A percentile compares a stretch with the other conserved stretches of the same genome.
Evolutionary conservation across 352 stramenopile species (phyloP).

Genomic region (Phytopythium cucurbitacearum): DNA sequence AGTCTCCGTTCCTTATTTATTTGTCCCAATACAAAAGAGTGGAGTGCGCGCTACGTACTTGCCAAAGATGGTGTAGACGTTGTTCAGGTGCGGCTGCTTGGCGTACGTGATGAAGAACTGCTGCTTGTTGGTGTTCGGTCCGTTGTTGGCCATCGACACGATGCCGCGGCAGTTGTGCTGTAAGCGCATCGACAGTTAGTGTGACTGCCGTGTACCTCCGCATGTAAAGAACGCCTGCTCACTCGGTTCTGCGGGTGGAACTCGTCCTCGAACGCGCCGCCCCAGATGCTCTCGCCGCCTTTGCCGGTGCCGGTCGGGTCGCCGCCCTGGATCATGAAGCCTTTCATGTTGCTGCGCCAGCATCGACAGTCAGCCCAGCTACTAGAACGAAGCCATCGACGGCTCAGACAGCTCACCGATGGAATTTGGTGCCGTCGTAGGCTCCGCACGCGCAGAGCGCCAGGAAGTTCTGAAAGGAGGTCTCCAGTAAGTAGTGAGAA

Average conservation of each 20-base stretch:
- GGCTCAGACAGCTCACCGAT: constrained; percentile 49
- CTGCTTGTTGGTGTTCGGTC: constrained; percentile 90
- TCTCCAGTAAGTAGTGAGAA: neutral
- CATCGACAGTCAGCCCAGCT: neutral
- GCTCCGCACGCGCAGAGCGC: constrained; percentile 90
- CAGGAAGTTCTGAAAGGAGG: constrained; percentile 92
- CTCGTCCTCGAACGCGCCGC: constrained; percentile 87
- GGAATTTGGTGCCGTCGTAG: constrained; percentile 90
- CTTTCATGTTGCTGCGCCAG: constrained; percentile 71
- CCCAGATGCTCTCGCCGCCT: constrained; percentile 89
- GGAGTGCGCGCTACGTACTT: constrained; percentile 46
- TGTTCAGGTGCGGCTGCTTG: constrained; percentile 96
- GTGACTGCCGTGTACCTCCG: constrained; percentile 7
- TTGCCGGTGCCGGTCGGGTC: constrained; percentile 91
- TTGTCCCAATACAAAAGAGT: neutral
- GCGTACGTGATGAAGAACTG: constrained; percentile 99
- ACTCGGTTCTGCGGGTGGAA: constrained; percentile 88
- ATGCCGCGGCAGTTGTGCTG: constrained; percentile 88
- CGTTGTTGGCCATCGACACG: constrained; percentile 92
- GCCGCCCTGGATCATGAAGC: constrained; percentile 88
- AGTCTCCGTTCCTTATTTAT: neutral
- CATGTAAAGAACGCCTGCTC: constrained; percentile 6
- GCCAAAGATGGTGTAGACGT: constrained; percentile 97
- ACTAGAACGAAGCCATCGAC: neutral
- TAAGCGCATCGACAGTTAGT: constrained; percentile 5